Base-by-base conservation (phyloP, 2,329 filamentous ascomycete genomes). In the Raffaelea albimanens region DNA sequence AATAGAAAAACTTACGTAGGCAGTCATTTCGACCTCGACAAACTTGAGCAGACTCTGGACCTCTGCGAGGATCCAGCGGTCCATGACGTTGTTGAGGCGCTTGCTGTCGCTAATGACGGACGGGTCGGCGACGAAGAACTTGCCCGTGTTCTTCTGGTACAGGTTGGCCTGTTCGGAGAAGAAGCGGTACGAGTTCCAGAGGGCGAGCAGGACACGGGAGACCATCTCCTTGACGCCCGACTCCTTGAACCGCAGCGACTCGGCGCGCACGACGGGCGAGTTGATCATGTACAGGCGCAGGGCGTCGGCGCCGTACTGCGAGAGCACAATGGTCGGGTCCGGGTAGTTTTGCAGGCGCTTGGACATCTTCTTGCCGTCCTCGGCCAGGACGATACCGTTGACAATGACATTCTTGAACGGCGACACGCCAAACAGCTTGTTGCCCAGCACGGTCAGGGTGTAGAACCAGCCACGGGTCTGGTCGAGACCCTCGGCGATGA, bases 401-500 rank as follows among this genome's bases (percentile, higher is more conserved):
- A 80, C 64, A 38, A 78, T 79, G 36, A 80, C 68, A 58, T 78
- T 96, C 68, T 93, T 83, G 74, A 95, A 96, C 0, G 91, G 74
- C 20, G 74, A 73, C 52, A 71, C 66, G 56, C 76, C 72, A 51
- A 68, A 76, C 31, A 79, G 56, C 61, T 95, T 87, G 8, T 86
- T 93, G 31, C 90, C 90, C 43, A 97, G 71, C 10, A 96, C 88
- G 19, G 87, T 80, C 52, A 96, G 69, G 2, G 90, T 96, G 63
- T 97, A 96, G 67, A 96, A 97, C 91, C 91, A 97, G 44, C 91
- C 91, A 59, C 90, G 80, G 20, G 91, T 96, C 68, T 96, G 91
- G 61, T 96, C 40, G 22, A 95, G 54, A 23, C 57, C 56, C 1
- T 70, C 72, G 1, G 68, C 66, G 53, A 72, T 65, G 43, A 71